Evolutionary conservation across 352 stramenopile genomes (phyloP).

Genomic region (Globisporangium takayamanum): DNA sequence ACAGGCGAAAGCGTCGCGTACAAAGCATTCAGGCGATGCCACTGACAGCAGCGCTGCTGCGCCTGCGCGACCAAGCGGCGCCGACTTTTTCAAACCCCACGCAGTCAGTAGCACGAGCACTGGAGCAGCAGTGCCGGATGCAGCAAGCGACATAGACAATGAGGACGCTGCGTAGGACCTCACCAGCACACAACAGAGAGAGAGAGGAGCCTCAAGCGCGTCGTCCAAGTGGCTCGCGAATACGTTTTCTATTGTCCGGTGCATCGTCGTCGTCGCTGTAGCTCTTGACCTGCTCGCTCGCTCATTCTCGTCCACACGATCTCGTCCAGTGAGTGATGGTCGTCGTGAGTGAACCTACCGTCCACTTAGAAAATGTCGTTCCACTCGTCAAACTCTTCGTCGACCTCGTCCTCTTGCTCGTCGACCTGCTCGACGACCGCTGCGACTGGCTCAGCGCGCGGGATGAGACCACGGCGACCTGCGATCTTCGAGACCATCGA

Average conservation of each 20-base stretch:
- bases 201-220: too few relatives aligned
- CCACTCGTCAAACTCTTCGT: conserved; percentile 84
- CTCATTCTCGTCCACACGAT: background rate
- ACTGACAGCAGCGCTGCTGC: background rate
- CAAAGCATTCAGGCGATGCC: conserved; percentile 16
- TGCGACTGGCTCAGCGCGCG: conserved; percentile 53
- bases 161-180: background rate
- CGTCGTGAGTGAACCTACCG: background rate
- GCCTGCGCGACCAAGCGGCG: conserved; percentile 18
- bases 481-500: conserved; percentile 83
- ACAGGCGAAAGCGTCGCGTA: conserved; percentile 8
- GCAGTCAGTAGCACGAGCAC: background rate
- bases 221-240: too few relatives aligned
- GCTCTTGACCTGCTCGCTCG: background rate
- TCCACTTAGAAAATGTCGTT: conserved; percentile 83
- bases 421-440: conserved; percentile 63
- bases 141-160: background rate
- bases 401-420: conserved; percentile 46
- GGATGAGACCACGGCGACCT: conserved; percentile 80
- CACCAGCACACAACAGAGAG: too few relatives aligned
- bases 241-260: too few relatives aligned
- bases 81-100: conserved; percentile 49
- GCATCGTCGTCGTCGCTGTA: too few relatives aligned
- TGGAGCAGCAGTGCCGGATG: background rate
- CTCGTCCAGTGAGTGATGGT: too few relatives aligned